Percentiles rank a stretch among this genome's conserved stretches.
phyloP scores from a whole-genome alignment of 2,329 filamentous ascomycete species.

The Pseudogymnoascus sp. region DNA sequence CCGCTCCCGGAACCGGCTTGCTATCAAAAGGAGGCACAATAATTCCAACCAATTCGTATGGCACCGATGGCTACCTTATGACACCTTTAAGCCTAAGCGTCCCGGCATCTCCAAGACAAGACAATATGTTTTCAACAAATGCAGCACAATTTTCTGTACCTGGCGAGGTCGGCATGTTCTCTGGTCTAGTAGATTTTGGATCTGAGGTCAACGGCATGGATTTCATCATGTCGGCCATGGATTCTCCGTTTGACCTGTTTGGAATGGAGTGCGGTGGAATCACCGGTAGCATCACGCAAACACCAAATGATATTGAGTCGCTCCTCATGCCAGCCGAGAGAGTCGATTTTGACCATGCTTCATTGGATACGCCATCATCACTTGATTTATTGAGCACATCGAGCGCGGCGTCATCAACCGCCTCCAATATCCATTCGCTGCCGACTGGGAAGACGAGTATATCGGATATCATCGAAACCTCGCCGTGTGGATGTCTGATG shows the following conservation, averaged over 20 bases:
- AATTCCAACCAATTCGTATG: background rate
- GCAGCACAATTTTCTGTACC: background rate
- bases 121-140: background rate
- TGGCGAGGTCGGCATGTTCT: background rate
- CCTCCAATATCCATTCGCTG: background rate
- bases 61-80: background rate
- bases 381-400: background rate
- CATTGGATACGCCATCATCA: background rate
- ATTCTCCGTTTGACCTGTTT: background rate
- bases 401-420: background rate
- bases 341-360: background rate
- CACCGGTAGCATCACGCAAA: background rate
- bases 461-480: background rate
- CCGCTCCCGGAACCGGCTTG: background rate
- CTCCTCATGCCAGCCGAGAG: background rate
- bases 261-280: background rate
- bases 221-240: background rate
- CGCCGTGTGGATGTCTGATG: constrained; percentile 20
- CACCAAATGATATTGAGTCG: constrained; percentile 8
- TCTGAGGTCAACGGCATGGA: background rate
- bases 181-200: background rate
- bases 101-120: background rate
- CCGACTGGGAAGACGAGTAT: background rate
- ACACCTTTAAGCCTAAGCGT: background rate
- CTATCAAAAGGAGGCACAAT: background rate